Base-by-base conservation (phyloP, 1,284 basidiomycete species). In the Rhodotorula glutinis region DNA sequence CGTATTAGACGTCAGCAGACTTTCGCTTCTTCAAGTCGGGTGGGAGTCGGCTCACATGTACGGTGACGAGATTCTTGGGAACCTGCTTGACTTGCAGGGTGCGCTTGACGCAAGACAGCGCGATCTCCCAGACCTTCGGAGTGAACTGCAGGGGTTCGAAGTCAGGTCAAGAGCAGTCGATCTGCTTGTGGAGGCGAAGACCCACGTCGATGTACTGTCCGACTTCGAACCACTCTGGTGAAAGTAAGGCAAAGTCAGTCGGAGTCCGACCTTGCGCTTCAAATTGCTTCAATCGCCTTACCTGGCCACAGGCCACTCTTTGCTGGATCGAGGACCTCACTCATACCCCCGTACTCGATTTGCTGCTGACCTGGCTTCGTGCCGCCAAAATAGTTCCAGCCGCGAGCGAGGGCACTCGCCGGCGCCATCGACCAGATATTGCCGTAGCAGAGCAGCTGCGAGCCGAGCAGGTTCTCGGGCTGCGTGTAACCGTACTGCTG, bases 11-110 rank as follows among this genome's bases (percentile, higher is more conserved):
- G 44, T 46, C 17, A 47, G 46, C 46, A 25, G 46, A 47, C 10
- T 19, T 21, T 21, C 23, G 46, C 21, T 5, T 27, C 89, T 89
- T 74, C 88, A 87, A 5, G 82, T 83, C n/a, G n/a, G n/a, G n/a
- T n/a, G n/a, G n/a, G n/a, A n/a, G n/a, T 61, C 84, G 85, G 17
- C 87, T 84, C 30, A 84, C 79, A 74, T 88, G 87, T 53, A 88
- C 81, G 13, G 82, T 81, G 71, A 88, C 86, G 76, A 83, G 87
- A 83, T 87, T 57, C 46, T 60, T 59, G 10, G 63, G 70, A 23
- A 70, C 51, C 5, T 21, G 30, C 19, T 38, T 29, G 29, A 51
- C 44, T 41, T 47, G 25, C 41, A 71, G 43, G 1, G 63, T 68
- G 4, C 43, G 27, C 16, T 33, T 27, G 16, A 65, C 63, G 23